Evolutionary conservation across 1,284 basidiomycete species (phyloP), one percentile per base, ranked within the genome.

Genomic region (Macrocybe sp.): DNA sequence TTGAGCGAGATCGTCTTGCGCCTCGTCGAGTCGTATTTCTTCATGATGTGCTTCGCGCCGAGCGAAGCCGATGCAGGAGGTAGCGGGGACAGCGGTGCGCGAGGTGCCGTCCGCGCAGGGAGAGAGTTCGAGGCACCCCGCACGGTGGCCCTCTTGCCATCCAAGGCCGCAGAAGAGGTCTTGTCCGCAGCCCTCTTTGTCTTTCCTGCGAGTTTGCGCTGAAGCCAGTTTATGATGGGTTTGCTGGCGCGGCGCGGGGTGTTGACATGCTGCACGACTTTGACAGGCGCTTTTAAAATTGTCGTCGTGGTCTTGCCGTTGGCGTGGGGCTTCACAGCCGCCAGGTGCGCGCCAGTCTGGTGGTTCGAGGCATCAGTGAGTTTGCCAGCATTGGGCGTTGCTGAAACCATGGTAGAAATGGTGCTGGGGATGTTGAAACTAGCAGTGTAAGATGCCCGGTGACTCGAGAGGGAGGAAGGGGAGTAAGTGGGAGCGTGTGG

Each of bases 211-310:
- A 94, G 73, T 65, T 95, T 95, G 55, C 90, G 82, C 55, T 92
- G 86, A 55, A 95, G 83, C 92, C 92, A 95, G 57, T 91, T 89
- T 59, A 94, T 85, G 56, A 95, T 85, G 2, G 92, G 92, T 64
- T 92, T 91, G 62, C 88, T 85, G 10, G 84, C 79, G 41, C 82
- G 78, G 45, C 79, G 74, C 40, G 79, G 61, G 2, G 74, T 59
- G 59, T 83, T 84, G 68, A 85, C 83, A 55, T 74, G 74, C 55
- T 66, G 69, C 31, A 55, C 50, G 14, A 64, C 52, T 52, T 68
- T 70, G 36, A 60, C 59, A 28, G 56, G 44, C 34, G 63, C 52
- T 41, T 58, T 63, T 44, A 48, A 28, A 41, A 56, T 47, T 54
- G 56, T 44, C 39, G 54, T 45, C 16, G 52, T 45, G 12, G 54